These are phyloP conservation scores for Ceratocystis cubensis DNA, from an alignment of 2,329 filamentous ascomycete genomes.

Conservation along the genomic window DNA sequence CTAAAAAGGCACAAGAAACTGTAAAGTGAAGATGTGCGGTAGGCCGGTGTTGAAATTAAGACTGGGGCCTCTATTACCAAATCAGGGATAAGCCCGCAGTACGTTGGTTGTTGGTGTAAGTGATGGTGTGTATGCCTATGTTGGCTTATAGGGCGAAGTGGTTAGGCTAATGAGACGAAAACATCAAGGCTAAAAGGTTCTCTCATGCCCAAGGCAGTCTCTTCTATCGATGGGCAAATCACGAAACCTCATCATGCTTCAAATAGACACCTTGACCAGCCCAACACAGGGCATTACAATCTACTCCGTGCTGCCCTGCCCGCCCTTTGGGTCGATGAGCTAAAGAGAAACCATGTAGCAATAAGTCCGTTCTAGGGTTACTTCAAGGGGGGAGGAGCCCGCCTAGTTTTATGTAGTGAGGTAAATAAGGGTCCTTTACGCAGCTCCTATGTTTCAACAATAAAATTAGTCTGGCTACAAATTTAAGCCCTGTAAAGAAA, in stretches of 20 bases:
- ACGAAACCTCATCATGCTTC: neutral
- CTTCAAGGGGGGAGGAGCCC: neutral
- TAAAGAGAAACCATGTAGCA: too few relatives aligned
- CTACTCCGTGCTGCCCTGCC: neutral
- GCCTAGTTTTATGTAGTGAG: neutral
- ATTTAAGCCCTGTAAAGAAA: neutral
- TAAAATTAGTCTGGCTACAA: slow-evolving; percentile 2
- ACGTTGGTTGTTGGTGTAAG: too few relatives aligned
- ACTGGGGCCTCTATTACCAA: neutral
- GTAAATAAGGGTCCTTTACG: neutral
- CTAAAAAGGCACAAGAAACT: neutral
- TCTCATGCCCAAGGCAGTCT: neutral
- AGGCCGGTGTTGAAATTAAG: neutral
- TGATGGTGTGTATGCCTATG: too few relatives aligned
- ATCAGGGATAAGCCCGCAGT: neutral
- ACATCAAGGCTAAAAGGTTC: neutral
- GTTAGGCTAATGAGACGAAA: too few relatives aligned
- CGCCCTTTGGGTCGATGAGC: too few relatives aligned
- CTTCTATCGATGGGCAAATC: neutral
- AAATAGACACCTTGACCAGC: neutral
- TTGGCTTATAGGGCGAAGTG: too few relatives aligned
- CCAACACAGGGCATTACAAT: neutral
- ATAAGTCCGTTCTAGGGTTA: neutral
- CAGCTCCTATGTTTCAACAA: slow-evolving; percentile 4
- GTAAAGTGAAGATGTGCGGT: slow-evolving; percentile 6